phyloP scores from a whole-genome alignment of 2,329 filamentous ascomycete genomes.

The Fusarium annulatum region DNA sequence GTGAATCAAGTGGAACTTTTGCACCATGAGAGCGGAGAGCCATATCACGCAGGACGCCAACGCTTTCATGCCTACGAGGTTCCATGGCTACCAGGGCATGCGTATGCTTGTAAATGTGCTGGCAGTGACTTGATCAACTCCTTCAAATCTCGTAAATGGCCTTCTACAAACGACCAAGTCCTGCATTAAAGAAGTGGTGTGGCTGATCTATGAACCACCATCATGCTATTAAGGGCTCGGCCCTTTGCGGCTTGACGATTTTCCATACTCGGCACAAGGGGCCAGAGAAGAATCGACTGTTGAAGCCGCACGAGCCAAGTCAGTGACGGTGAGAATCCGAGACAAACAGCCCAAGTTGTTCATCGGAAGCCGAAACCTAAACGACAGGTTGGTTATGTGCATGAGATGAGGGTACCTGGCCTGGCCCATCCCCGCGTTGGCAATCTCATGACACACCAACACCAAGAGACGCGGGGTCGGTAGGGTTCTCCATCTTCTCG shows the following conservation, averaged over 20 bases:
- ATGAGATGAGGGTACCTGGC: slow-evolving; percentile 1
- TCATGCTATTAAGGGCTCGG: slow-evolving; percentile 10
- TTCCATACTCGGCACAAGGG: slow-evolving; percentile 11
- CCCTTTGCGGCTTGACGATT: slow-evolving; percentile 22
- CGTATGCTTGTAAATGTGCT: background rate
- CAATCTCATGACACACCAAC: slow-evolving; percentile 39
- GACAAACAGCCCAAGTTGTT: slow-evolving; percentile 8
- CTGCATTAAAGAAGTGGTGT: slow-evolving; percentile 26
- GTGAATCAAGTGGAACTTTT: slow-evolving; percentile 38
- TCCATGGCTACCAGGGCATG: slow-evolving; percentile 13
- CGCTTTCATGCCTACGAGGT: slow-evolving; percentile 3
- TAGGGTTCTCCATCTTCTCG: slow-evolving; percentile 36
- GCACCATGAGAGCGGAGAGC: slow-evolving; percentile 31
- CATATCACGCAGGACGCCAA: slow-evolving; percentile 16
- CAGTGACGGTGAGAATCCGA: slow-evolving; percentile 25
- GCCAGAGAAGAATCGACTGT: slow-evolving; percentile 15
- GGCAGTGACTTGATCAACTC: slow-evolving; percentile 12
- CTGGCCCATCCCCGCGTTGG: slow-evolving; percentile 22
- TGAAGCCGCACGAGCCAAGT: slow-evolving; percentile 29
- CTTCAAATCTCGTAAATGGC: slow-evolving; percentile 18
- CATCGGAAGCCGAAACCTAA: slow-evolving; percentile 23
- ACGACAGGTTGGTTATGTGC: slow-evolving; percentile 6
- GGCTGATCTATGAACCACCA: slow-evolving; percentile 24
- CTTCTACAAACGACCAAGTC: slow-evolving; percentile 35
- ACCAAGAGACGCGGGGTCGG: slow-evolving; percentile 35